A percentile compares a stretch with the other conserved stretches of the same genome.
phyloP scores from a whole-genome alignment of 805 yeast species.

The Blastobotrys mokoenaii region DNA sequence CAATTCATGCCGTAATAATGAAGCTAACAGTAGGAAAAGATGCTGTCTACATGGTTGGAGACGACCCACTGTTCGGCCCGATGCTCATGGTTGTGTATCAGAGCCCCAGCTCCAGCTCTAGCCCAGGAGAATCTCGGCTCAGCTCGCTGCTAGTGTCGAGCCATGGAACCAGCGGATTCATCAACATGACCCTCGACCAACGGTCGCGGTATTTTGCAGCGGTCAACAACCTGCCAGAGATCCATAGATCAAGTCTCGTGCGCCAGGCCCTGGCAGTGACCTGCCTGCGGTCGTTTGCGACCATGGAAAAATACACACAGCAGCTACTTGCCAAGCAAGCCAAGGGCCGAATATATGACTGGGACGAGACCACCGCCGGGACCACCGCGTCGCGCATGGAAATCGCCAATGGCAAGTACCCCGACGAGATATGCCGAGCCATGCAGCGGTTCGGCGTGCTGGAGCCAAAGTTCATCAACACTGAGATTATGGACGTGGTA shows the following conservation, averaged over 20 bases:
- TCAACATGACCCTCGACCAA: constrained; percentile 46
- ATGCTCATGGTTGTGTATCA: constrained; percentile 29
- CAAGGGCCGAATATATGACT: constrained; percentile 27
- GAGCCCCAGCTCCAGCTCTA: constrained; percentile 5
- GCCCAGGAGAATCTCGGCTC: constrained; percentile 12
- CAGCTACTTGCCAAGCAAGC: constrained; percentile 3
- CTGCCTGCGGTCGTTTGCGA: constrained; percentile 55
- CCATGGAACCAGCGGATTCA: constrained; percentile 57
- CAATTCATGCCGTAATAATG: background rate
- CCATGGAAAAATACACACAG: constrained; percentile 33
- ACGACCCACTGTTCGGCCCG: constrained; percentile 28
- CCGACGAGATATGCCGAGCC: constrained; percentile 48
- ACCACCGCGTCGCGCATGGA: constrained; percentile 59
- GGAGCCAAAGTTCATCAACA: constrained; percentile 39
- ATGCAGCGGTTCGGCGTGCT: constrained; percentile 52
- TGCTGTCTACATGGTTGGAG: constrained; percentile 31
- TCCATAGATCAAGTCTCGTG: constrained; percentile 47
- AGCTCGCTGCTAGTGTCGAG: constrained; percentile 27
- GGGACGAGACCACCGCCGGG: constrained; percentile 87
- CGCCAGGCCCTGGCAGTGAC: constrained; percentile 73
- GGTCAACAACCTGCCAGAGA: constrained; percentile 52
- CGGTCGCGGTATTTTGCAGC: constrained; percentile 73
- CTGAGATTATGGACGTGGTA: constrained; percentile 64
- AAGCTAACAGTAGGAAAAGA: constrained; percentile 11
- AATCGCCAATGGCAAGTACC: constrained; percentile 43